Base-by-base conservation (phyloP, 2,329 filamentous ascomycete species). In the Cordyceps javanica region DNA sequence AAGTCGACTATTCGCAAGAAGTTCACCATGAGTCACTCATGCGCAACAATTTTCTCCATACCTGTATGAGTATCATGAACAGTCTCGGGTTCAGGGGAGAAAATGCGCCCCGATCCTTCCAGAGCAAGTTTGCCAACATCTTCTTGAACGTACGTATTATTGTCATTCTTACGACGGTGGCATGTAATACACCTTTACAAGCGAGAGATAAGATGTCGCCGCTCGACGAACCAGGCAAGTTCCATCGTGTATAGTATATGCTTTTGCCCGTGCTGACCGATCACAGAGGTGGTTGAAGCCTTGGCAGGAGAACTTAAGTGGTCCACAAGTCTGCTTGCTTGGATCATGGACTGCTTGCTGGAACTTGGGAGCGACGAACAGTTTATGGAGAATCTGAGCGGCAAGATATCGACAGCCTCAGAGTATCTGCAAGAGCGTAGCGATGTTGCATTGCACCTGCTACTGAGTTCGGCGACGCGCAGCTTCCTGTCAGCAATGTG, bases 1-100 rank as follows among this genome's bases (percentile, higher is more conserved):
- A 86, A 51, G 83, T 92, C 49, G 93, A 97, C 72, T 95, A 92
- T 67, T 88, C 90, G 0, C 82, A 89, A 50, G 90, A 96, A 60
- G 76, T 83, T 2, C 81, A 83, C 45, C 83, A 88, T 63, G 86
- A 93, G 67, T 79, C 86, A 59, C 75, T 96, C 34, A 82, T 94
- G 62, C 79, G 86, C 60, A 92, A 94, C 65, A 77, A 79, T 3
- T 79, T 85, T 36, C 80, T 97, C 46, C 88, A 91, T 60, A 80
- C 89, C 57, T 90, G 86, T 58, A 77, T 97, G 13, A 89, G 90
- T 65, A 83, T 94, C 28, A 85, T 95, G 67, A 87, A 89, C 58
- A 86, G 90, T 54, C 75, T 97, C 10, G 90, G 89, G 3, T 92
- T 89, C 67, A 80, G 78, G 44, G 86, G 86, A 14, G 83, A 86